A percentile compares a stretch with the other conserved stretches of the same genome.
phyloP scores from a whole-genome alignment of 345 rosid species.

The Euclidium syriacum region DNA sequence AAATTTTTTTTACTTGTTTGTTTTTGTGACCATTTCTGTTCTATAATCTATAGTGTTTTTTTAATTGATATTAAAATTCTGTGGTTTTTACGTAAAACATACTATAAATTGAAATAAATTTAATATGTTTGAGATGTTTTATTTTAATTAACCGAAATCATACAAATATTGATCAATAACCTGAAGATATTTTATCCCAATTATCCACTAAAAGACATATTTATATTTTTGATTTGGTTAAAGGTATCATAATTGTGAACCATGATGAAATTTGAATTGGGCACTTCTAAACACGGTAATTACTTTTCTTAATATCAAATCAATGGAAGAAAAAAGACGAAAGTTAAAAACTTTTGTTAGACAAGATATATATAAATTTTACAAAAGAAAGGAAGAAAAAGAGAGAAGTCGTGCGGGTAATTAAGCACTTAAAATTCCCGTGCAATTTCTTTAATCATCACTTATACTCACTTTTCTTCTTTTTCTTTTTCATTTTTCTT shows the following conservation, averaged over 20 bases:
- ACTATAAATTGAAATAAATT: too few species aligned
- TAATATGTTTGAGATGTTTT: too few species aligned
- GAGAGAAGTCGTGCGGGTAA: constrained; percentile 37
- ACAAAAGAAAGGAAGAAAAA: constrained; percentile 1
- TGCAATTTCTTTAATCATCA: constrained; percentile 36
- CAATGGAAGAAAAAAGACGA: not conserved
- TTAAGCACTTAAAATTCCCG: constrained; percentile 38
- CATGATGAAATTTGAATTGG: constrained; percentile 6
- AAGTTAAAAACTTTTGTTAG: constrained; percentile 8
- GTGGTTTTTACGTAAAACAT: too few species aligned
- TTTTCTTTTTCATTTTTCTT: not conserved
- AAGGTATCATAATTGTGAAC: not conserved
- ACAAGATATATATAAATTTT: not conserved
- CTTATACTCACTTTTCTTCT: not conserved
- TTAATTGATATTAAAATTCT: too few species aligned
- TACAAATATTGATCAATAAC: too few species aligned
- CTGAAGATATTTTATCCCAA: too few species aligned
- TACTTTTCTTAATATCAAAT: constrained; percentile 13
- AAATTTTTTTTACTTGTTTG: too few species aligned
- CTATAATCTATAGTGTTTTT: too few species aligned
- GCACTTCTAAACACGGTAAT: not conserved
- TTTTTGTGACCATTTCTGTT: too few species aligned
- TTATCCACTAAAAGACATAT: too few species aligned
- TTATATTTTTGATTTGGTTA: too few species aligned
- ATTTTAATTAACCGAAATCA: too few species aligned